Evolutionary conservation across 768 basidiomycete species (phyloP).

Genomic region (Boletus rubropictus): DNA sequence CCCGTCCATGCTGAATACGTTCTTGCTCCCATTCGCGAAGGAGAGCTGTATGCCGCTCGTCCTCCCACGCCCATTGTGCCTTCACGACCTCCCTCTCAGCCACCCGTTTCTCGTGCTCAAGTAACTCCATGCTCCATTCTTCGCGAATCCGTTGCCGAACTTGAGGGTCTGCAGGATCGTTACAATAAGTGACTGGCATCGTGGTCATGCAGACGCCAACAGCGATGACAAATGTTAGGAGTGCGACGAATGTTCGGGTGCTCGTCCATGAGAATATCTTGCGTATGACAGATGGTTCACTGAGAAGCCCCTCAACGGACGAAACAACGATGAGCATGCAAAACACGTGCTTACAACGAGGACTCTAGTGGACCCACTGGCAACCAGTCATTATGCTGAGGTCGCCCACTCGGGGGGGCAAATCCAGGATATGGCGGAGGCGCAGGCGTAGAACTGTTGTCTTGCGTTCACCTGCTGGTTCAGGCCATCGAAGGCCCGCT

Average conservation of each 20-base stretch:
- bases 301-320: not conserved
- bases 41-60: slow-evolving; percentile 6
- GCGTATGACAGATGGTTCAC: not conserved
- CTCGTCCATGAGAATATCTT: not conserved
- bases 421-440: slow-evolving; percentile 11
- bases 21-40: slow-evolving; percentile 19
- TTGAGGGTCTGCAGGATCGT: slow-evolving; percentile 15
- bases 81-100: not conserved
- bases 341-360: slow-evolving; percentile 3
- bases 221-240: slow-evolving; percentile 1
- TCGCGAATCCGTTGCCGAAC: slow-evolving; percentile 19
- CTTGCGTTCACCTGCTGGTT: not conserved
- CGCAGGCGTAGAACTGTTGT: not conserved
- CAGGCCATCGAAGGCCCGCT: not conserved
- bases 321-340: no score
- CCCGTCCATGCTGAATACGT: slow-evolving; percentile 11
- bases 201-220: slow-evolving; percentile 1
- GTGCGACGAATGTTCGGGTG: not conserved
- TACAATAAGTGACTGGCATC: slow-evolving; percentile 14
- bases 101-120: slow-evolving; percentile 14
- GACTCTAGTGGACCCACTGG: not conserved
- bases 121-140: slow-evolving; percentile 17
- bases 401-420: not conserved
- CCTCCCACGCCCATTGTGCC: slow-evolving; percentile 20
- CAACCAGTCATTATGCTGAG: not conserved